A percentile compares a stretch with the other conserved stretches of the same genome.
phyloP scores from a whole-genome alignment of 1,284 basidiomycete genomes.

The Termitomyces sp. region DNA sequence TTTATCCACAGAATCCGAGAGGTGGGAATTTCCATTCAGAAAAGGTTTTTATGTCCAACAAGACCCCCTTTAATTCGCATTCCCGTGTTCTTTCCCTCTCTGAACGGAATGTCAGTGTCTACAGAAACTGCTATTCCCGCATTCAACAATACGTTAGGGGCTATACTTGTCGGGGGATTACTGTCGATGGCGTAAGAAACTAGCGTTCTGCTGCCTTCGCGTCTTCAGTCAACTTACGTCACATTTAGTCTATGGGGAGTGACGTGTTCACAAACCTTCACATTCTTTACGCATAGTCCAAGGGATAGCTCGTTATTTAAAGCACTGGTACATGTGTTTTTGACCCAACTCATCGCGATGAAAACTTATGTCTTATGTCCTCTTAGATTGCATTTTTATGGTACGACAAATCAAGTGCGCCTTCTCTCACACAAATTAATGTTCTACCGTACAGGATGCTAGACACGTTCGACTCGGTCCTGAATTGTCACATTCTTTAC shows the following conservation, averaged over 20 bases:
- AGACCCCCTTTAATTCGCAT: not conserved
- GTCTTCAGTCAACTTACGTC: not conserved
- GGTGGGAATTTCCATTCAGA: not conserved
- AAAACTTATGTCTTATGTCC: not conserved
- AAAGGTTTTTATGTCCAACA: not conserved
- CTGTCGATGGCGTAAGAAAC: slow-evolving; percentile 39
- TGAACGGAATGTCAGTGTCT: slow-evolving; percentile 10
- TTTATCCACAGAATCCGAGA: not conserved
- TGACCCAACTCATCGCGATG: not conserved
- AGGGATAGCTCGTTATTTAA: slow-evolving; percentile 36
- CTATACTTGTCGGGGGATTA: slow-evolving; percentile 43
- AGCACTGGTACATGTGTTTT: slow-evolving; percentile 30
- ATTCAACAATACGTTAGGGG: slow-evolving; percentile 43
- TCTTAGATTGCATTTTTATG: slow-evolving; percentile 38
- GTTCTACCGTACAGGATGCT: slow-evolving; percentile 30
- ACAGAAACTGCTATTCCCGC: slow-evolving; percentile 17
- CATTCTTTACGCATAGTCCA: slow-evolving; percentile 40
- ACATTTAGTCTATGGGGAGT: slow-evolving; percentile 49
- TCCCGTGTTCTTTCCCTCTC: not conserved
- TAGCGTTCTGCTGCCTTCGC: not conserved
- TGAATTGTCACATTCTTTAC: slow-evolving; percentile 48
- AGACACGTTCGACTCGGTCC: slow-evolving; percentile 45
- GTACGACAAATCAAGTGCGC: slow-evolving; percentile 23
- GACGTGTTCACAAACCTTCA: slow-evolving; percentile 48
- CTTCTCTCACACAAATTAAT: not conserved